Percentiles rank a stretch among this genome's conserved stretches.
Evolutionary conservation across 2,329 filamentous ascomycete genomes (phyloP).

Genomic region (Clonostachys rhizophaga): DNA sequence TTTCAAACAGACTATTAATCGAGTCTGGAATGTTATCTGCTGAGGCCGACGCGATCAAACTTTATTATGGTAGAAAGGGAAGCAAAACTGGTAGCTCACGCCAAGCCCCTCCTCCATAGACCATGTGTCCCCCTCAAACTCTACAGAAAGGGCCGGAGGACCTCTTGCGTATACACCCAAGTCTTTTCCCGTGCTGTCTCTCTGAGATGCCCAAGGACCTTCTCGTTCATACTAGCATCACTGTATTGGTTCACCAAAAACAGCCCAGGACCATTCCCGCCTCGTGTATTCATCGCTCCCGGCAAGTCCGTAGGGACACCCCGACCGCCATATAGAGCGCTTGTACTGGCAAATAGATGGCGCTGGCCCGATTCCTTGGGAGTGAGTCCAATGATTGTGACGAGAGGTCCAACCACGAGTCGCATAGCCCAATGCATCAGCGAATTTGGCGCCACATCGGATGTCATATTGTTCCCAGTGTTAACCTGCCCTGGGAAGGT

Average conservation of each 20-base stretch:
- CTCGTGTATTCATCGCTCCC: background rate
- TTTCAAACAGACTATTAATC: too few species aligned
- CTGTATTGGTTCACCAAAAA: conserved; percentile 1
- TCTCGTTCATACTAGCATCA: background rate
- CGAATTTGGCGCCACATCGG: too few species aligned
- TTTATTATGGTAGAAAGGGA: too few species aligned
- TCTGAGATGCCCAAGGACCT: background rate
- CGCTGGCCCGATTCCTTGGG: conserved; percentile 22
- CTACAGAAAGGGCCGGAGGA: conserved; percentile 12
- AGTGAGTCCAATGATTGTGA: conserved; percentile 9
- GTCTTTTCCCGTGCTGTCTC: background rate
- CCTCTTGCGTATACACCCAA: background rate
- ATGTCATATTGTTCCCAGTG: conserved; percentile 11
- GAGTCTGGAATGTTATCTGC: too few species aligned
- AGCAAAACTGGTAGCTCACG: too few species aligned
- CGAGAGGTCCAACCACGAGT: too few species aligned
- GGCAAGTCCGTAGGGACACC: background rate
- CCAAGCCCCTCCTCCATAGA: too few species aligned
- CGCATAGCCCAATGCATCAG: too few species aligned
- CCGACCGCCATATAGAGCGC: background rate
- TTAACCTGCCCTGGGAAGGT: conserved; percentile 18
- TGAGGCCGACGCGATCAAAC: too few species aligned
- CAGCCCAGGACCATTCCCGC: background rate
- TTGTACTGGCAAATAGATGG: conserved; percentile 1
- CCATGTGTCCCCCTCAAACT: too few species aligned